phyloP scores from a whole-genome alignment of 148 eudicot genomes.

The Dianthus caryophyllus region DNA sequence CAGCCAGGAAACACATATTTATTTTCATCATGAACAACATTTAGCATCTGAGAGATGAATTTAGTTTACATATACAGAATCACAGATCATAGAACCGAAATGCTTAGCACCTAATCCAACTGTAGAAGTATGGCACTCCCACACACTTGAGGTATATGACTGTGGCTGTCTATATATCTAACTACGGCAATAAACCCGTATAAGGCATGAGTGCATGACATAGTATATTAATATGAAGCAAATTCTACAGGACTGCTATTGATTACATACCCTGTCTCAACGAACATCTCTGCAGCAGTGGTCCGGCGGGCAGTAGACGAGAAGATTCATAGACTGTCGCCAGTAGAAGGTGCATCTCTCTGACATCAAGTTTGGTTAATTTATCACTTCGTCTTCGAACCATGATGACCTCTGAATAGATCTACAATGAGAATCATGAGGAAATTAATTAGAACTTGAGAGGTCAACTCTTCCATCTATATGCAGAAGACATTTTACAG shows the following conservation, averaged over 20 bases:
- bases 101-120: neutral
- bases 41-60: neutral
- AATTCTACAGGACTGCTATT: neutral
- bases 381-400: constrained; percentile 20
- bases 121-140: neutral
- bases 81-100: neutral
- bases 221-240: neutral
- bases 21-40: neutral
- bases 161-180: neutral
- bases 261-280: constrained; percentile 36
- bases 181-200: neutral
- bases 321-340: constrained; percentile 55
- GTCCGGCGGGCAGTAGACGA: constrained; percentile 56
- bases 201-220: neutral
- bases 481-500: neutral
- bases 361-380: constrained; percentile 27
- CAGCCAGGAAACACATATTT: neutral
- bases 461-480: neutral
- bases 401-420: constrained; percentile 34
- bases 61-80: neutral
- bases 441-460: neutral
- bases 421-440: constrained; percentile 24
- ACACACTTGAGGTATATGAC: neutral
- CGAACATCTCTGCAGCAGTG: constrained; percentile 52
- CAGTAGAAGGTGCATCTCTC: constrained; percentile 37